Evolutionary conservation across 306 rosid genomes (phyloP).

Genomic region (Prunus persica): DNA sequence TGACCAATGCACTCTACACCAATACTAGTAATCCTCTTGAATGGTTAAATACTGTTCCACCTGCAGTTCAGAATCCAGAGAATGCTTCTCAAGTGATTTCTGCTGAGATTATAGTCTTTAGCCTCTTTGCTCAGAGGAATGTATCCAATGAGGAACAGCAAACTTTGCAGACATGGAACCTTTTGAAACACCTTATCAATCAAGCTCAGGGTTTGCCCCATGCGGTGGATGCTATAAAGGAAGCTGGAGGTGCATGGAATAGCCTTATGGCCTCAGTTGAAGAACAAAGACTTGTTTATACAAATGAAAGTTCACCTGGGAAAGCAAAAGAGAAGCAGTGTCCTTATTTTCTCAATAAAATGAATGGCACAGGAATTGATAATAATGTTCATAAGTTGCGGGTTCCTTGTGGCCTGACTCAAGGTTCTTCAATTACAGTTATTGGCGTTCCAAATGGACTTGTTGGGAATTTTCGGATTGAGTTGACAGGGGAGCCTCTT

Average conservation of each 20-base stretch:
- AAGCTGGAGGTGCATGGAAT: conserved; percentile 86
- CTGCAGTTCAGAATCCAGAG: conserved; percentile 68
- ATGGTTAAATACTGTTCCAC: conserved; percentile 70
- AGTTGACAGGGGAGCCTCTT: conserved; percentile 86
- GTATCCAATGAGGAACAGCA: conserved; percentile 58
- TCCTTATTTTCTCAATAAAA: conserved; percentile 81
- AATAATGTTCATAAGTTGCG: conserved; percentile 55
- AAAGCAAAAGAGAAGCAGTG: conserved; percentile 82
- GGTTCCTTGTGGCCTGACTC: conserved; percentile 94
- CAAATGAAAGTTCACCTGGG: conserved; percentile 56
- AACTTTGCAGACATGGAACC: conserved; percentile 78
- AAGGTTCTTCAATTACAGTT: conserved; percentile 88
- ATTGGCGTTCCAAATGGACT: conserved; percentile 89
- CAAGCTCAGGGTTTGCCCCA: conserved; percentile 79
- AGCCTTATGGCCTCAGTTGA: conserved; percentile 62
- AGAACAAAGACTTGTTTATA: conserved; percentile 49
- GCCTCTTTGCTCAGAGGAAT: conserved; percentile 68
- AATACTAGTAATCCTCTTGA: conserved; percentile 72
- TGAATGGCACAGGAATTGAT: conserved; percentile 63
- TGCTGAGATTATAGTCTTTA: conserved; percentile 46
- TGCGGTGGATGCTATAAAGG: conserved; percentile 89
- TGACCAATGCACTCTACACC: conserved; percentile 35
- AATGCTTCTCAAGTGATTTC: conserved; percentile 59
- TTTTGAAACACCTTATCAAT: conserved; percentile 63
- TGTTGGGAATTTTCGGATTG: conserved; percentile 82